Conservation (phyloP, 2,329 filamentous ascomycete species). For the Sporothrix euskadiensis region DNA sequence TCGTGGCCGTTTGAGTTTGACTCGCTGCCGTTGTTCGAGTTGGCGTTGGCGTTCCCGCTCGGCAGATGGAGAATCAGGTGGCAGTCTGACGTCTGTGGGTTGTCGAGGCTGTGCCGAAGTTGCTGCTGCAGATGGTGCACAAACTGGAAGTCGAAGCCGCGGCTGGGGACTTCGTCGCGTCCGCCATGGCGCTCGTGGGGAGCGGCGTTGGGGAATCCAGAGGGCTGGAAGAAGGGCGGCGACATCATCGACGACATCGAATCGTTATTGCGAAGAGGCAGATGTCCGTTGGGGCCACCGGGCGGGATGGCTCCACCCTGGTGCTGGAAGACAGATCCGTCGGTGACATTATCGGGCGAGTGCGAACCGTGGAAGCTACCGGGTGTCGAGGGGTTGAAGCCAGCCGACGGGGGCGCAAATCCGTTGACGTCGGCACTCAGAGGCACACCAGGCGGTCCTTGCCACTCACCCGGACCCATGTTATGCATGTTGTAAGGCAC, state of each 20-base stretch:
- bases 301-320: constrained; percentile 24
- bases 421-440: constrained; percentile 25
- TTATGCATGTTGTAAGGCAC: constrained; percentile 23
- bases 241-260: constrained; percentile 24
- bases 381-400: constrained; percentile 57
- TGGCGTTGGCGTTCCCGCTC: neutral
- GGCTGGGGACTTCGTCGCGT: neutral
- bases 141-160: constrained; percentile 24
- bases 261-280: constrained; percentile 23
- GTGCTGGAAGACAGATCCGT: constrained; percentile 1
- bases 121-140: constrained; percentile 30
- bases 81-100: constrained; percentile 30
- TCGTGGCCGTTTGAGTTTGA: neutral
- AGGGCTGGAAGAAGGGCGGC: constrained; percentile 21
- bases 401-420: constrained; percentile 37
- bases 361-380: constrained; percentile 65
- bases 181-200: neutral
- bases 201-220: constrained; percentile 17
- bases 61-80: constrained; percentile 30
- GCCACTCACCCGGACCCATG: constrained; percentile 30
- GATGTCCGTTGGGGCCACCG: constrained; percentile 15
- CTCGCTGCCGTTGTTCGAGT: neutral
- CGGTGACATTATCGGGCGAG: constrained; percentile 30
- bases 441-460: constrained; percentile 21
- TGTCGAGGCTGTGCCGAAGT: constrained; percentile 27